Evolutionary conservation across 2,329 filamentous ascomycete genomes (phyloP), one percentile per base, ranked within the genome.

Genomic region (Neonectria magnoliae): DNA sequence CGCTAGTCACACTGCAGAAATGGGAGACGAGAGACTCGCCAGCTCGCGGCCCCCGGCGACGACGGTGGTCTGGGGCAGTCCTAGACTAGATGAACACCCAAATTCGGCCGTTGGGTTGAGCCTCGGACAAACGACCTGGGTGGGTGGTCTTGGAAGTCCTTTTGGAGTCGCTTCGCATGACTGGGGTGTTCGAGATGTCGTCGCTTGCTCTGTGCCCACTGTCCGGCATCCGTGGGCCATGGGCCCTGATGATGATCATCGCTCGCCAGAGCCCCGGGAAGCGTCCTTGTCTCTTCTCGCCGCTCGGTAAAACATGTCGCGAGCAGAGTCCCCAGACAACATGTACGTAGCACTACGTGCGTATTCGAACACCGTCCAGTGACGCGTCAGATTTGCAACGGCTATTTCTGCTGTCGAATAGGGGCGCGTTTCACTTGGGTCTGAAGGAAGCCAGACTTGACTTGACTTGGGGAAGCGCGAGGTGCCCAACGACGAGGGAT

Each of bases 1-100:
- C 36, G 50, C 57, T 60, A 60, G 57, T 60, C 50, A 18, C 57
- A 31, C 31, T 25, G 14, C 36, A 42, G 38, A 11, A 48, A 29
- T 8, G 45, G 22, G 45, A 48, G 45, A 42, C 38, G 45, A 18
- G 2, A 27, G 6, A 22, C 20, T 47, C 20, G 44, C 20, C 42
- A 8, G 13, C 22, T 20, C 42, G 36, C 22, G 22, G 44, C 13
- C 20, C 11, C 16, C 44, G 20, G 16, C 47, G 27, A n/a, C 16
- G 47, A 31, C 20, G 44, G 25, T 27, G 16, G n/a, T 3, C 38
- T 16, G 22, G 45, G 11, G 42, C 25, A 31, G 47, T 27, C 31
- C 47, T 51, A 18, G 48, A 18, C 16, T 20, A 18, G 16, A 33
- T 20, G 48, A 33, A 10, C 2, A 7, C 5, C 29, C 29, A n/a